Conservation (phyloP, 495 filamentous ascomycete genomes). For the Entonaema liquescens region DNA sequence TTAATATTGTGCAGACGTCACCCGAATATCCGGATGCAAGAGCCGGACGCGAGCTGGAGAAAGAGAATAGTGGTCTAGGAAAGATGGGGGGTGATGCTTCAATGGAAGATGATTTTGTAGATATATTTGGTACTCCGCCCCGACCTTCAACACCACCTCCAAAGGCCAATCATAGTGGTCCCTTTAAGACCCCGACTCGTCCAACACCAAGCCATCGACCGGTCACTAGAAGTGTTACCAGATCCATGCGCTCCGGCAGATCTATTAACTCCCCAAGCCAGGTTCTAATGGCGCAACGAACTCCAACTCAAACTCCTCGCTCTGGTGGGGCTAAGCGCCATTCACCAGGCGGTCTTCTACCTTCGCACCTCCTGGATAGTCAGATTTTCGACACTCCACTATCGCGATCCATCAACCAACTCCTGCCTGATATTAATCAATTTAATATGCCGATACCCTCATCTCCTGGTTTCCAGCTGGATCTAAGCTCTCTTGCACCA, state of each 20-base stretch:
- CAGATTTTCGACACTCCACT: slow-evolving; percentile 62
- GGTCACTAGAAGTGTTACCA: slow-evolving; percentile 64
- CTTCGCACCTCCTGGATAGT: slow-evolving; percentile 48
- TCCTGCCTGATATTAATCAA: slow-evolving; percentile 65
- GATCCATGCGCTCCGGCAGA: slow-evolving; percentile 56
- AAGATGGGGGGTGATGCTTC: slow-evolving; percentile 38
- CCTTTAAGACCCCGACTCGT: slow-evolving; percentile 66
- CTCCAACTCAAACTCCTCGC: slow-evolving; percentile 54
- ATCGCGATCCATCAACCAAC: slow-evolving; percentile 65
- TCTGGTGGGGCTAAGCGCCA: slow-evolving; percentile 39
- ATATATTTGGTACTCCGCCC: slow-evolving; percentile 64
- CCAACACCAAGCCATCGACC: slow-evolving; percentile 65
- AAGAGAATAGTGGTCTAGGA: slow-evolving; percentile 47
- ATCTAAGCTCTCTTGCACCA: slow-evolving; percentile 51
- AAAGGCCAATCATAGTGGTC: slow-evolving; percentile 55
- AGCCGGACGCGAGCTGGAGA: slow-evolving; percentile 46
- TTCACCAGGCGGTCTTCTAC: slow-evolving; percentile 47
- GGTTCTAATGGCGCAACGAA: slow-evolving; percentile 49
- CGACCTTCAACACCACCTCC: slow-evolving; percentile 71
- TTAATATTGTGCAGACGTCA: slow-evolving; percentile 64
- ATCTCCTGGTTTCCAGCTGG: slow-evolving; percentile 47
- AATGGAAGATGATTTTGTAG: slow-evolving; percentile 60
- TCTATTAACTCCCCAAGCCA: slow-evolving; percentile 49
- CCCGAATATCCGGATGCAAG: slow-evolving; percentile 48
- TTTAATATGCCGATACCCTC: slow-evolving; percentile 50